Evolutionary conservation across 2,329 filamentous ascomycete genomes (phyloP), one percentile per base, ranked within the genome.

Genomic region (Cladophialophora yegresii): DNA sequence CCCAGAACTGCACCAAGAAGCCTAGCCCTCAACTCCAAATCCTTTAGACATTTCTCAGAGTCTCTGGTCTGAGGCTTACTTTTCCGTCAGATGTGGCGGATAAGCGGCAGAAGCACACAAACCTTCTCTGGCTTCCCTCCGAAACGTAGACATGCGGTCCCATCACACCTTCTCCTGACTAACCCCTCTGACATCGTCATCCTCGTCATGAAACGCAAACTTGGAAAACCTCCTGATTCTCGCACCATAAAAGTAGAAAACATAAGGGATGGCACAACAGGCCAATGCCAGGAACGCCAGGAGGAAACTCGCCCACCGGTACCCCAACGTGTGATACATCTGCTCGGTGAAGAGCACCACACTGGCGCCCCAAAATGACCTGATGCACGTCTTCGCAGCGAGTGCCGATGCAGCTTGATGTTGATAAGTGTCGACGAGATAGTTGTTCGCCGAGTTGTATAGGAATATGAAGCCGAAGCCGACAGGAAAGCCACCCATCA

Each of bases 381-480:
- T 85, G 76, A 91, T 95, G 74, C 90, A 96, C 16, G 87, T 90
- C 78, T 96, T 92, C 0, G 92, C 91, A 0, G 93, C 93, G 5
- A 96, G 80, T 0, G 93, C 92, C 0, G 90, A 95, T 47, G 89
- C 92, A 0, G 93, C 91, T 72, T 93, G 96, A 4, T 85, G 82
- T 73, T 92, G 89, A 76, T 96, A 97, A 0, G 88, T 89, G 73
- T 97, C 93, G 22, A 93, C 77, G 30, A 90, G 83, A 77, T 90
- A 90, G 79, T 90, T 90, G 64, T 90, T 90, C 71, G 87, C 87
- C 9, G 88, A 83, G 79, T 92, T 92, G 81, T 92, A 93, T 26
- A 93, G 80, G 80, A 92, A 92, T 76, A 92, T 91, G 79, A 92
- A 91, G 64, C 90, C 90, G 72, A 92, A 92, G 10, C 89, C 89